These are phyloP conservation scores for Puccinia coronata DNA, from an alignment of 1,284 basidiomycete species.

Conservation along the genomic window DNA sequence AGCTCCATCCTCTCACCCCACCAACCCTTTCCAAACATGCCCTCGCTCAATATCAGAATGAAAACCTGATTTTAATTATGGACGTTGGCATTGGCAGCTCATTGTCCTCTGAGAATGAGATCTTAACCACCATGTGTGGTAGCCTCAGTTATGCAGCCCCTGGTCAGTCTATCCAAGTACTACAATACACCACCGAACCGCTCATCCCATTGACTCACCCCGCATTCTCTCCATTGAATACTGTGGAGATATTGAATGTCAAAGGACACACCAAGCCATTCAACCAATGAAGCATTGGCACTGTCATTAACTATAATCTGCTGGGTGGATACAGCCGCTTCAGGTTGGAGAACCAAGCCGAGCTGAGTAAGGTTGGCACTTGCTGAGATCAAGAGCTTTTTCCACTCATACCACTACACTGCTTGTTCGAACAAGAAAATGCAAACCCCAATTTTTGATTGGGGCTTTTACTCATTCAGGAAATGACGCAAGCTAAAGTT, in stretches of 20 bases:
- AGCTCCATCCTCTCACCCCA: too few relatives aligned
- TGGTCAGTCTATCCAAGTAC: conserved; percentile 29
- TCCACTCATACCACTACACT: neutral
- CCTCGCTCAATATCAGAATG: too few relatives aligned
- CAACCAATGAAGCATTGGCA: conserved; percentile 91
- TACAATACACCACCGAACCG: neutral
- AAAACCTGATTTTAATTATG: conserved; percentile 73
- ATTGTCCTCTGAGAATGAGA: too few relatives aligned
- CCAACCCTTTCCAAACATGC: too few relatives aligned
- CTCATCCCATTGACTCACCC: neutral
- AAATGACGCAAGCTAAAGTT: too few relatives aligned
- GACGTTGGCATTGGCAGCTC: conserved; percentile 98
- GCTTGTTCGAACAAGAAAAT: neutral
- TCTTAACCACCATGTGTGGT: conserved; percentile 75
- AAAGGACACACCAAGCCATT: conserved; percentile 85
- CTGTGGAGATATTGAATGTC: conserved; percentile 74
- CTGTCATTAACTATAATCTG: conserved; percentile 80
- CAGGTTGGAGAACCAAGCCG: conserved; percentile 75
- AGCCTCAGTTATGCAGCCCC: conserved; percentile 92
- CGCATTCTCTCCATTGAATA: neutral
- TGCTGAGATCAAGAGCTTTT: neutral
- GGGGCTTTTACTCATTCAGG: neutral
- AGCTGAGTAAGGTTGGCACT: conserved; percentile 73
- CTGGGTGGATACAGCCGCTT: conserved; percentile 93
- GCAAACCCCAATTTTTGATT: too few relatives aligned